Conservation (phyloP, 345 rosid genomes). For the Arabidopsis thaliana region TAIR10.1 NC_003075.7:12474501-12475000, state of each 20-base stretch:
- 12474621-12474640: constrained; percentile 6
- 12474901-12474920: not conserved
- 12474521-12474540: constrained; percentile 36
- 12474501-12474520: not conserved
- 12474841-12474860: not conserved
- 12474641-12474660: constrained; percentile 20
- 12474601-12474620: constrained; percentile 35
- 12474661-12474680: constrained; percentile 24
- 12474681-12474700: constrained; percentile 14
- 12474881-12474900: not conserved
- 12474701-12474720: constrained; percentile 23
- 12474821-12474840: not conserved
- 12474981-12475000: not conserved
- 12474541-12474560: constrained; percentile 30
- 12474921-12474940: not conserved
- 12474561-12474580: constrained; percentile 29
- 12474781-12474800: constrained; percentile 8
- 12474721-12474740: constrained; percentile 21
- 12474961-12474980: not conserved
- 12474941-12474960: not conserved
- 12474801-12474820: constrained; percentile 15
- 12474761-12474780: constrained; percentile 21
- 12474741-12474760: not conserved
- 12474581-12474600: constrained; percentile 13
- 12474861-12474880: constrained; percentile 19